A percentile compares a stretch with the other conserved stretches of the same genome.
Conservation (phyloP, 306 rosid species). For the Prunus padus region DNA sequence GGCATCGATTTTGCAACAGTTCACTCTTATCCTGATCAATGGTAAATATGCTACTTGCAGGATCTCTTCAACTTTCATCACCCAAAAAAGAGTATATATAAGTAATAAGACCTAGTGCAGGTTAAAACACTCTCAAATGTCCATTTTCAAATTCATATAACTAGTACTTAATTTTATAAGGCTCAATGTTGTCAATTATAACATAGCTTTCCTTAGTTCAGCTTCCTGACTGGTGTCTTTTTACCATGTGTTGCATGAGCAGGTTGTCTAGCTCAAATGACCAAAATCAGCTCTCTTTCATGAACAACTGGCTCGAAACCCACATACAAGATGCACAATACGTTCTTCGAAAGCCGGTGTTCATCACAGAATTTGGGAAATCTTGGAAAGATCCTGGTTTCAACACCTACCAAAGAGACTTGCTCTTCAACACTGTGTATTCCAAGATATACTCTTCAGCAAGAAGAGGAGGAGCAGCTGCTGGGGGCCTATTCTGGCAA, state of each 20-base stretch:
- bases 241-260: constrained; percentile 2
- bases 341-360: constrained; percentile 60
- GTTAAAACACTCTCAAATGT: background rate
- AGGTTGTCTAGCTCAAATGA: constrained; percentile 64
- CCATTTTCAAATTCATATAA: too few species aligned
- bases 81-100: too few species aligned
- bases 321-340: constrained; percentile 73
- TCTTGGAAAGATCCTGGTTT: constrained; percentile 64
- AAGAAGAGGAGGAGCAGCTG: constrained; percentile 70
- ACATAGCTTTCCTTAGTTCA: too few species aligned
- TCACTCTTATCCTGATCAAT: constrained; percentile 92
- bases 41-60: constrained; percentile 38
- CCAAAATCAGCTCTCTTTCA: constrained; percentile 55
- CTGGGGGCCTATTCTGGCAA: constrained; percentile 87
- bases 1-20: constrained; percentile 82
- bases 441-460: constrained; percentile 75
- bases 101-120: too few species aligned
- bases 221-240: background rate
- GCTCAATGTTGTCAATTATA: too few species aligned
- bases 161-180: too few species aligned
- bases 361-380: constrained; percentile 75
- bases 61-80: background rate
- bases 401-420: constrained; percentile 56
- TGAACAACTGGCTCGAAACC: constrained; percentile 71
- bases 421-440: constrained; percentile 60